Evolutionary conservation across 805 yeast genomes (phyloP), one percentile per base, ranked within the genome.

Genomic region (Candida glaebosa): DNA sequence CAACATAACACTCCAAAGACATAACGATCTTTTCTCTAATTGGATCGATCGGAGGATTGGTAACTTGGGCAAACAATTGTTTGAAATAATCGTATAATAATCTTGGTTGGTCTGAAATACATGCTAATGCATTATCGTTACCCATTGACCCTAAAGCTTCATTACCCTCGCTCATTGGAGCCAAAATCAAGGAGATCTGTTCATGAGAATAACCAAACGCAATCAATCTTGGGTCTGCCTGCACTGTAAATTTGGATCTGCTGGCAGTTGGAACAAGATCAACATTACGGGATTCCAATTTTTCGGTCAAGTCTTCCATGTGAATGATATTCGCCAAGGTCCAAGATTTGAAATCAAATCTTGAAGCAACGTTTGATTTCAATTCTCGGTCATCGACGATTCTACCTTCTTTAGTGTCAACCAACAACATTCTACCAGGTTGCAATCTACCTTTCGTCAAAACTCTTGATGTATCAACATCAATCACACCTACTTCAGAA

Each of bases 131-230:
- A 39, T 93, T 81, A 60, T 91, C 99, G 60, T 91, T 91, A 74
- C 99, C 99, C 99, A 91, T 91, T 15, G 97, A 90, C 14, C 99
- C 98, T 40, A 91, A 75, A 9, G 97, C 89, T 69, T 91, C 99
- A 60, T 90, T 91, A 46, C 91, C 96, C 51, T 80, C 84, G 32
- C 95, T 97, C 99, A 91, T 93, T 47, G 98, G 98, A 5, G 85
- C 93, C 52, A 91, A 71, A 32, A 93, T 69, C 42, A 87, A 64
- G 31, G 87, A 76, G 46, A 90, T 75, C 67, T 91, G 98, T 68
- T 91, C 99, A 56, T 83, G 84, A n/a, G 96, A 84, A 72, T 89
- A 91, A 42, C 96, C 97, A 58, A 85, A 86, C 2, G 97, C 91
- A 44, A 79, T 69, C 46, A 91, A 73, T 52, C 93, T 75, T 31